Percentiles rank a stretch among this genome's conserved stretches.
These are phyloP conservation scores for Teratosphaeria epicoccoides DNA, from an alignment of 2,329 filamentous ascomycete species.

Conservation along the genomic window DNA sequence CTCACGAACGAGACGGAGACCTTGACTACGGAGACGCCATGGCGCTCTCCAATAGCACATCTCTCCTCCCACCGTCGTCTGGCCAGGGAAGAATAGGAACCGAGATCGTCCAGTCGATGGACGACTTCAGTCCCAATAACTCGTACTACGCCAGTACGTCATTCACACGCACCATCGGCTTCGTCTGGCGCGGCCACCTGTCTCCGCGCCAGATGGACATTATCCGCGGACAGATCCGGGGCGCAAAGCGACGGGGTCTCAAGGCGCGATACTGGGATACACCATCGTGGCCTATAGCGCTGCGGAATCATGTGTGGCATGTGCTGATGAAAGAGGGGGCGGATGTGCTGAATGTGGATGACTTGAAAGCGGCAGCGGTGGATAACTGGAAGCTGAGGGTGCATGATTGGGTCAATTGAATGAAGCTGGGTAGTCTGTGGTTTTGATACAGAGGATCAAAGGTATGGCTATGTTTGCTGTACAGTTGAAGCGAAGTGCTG, in stretches of 20 bases:
- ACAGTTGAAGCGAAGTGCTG: neutral
- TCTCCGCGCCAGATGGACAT: constrained; percentile 34
- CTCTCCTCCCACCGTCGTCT: neutral
- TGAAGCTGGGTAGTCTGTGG: too few species aligned
- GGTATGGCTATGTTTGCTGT: neutral
- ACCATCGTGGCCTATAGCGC: constrained; percentile 43
- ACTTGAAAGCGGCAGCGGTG: constrained; percentile 39
- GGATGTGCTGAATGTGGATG: constrained; percentile 49
- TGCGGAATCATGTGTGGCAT: constrained; percentile 46
- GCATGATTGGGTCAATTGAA: constrained; percentile 7
- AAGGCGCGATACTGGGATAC: constrained; percentile 49
- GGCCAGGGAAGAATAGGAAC: constrained; percentile 36
- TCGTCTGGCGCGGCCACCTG: constrained; percentile 37
- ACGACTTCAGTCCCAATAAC: constrained; percentile 43
- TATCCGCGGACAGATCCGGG: constrained; percentile 42
- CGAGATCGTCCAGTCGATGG: constrained; percentile 23
- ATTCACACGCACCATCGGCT: constrained; percentile 44
- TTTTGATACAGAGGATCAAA: too few species aligned
- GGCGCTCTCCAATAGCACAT: constrained; percentile 1
- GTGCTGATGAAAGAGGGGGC: constrained; percentile 44
- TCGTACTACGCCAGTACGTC: constrained; percentile 57
- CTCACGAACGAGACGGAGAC: constrained; percentile 3
- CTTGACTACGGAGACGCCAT: constrained; percentile 11
- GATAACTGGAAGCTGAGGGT: constrained; percentile 34
- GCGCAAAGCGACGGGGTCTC: constrained; percentile 42